Percentiles rank a stretch among this genome's conserved stretches.
These are phyloP conservation scores for Neurospora discreta DNA, from an alignment of 495 filamentous ascomycete genomes.

Conservation along the genomic window DNA sequence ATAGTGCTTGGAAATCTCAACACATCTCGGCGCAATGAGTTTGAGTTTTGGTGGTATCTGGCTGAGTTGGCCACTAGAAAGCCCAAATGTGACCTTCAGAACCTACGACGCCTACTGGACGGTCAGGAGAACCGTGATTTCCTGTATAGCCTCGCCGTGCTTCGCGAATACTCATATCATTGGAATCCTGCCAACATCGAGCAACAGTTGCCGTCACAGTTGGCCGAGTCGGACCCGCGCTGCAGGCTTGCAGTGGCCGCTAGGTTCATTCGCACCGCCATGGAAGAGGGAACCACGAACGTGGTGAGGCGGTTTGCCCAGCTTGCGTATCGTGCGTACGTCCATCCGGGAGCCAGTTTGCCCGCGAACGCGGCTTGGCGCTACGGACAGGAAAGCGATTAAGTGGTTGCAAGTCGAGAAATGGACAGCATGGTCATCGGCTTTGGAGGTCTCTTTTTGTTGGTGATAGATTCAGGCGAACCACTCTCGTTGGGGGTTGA, in stretches of 20 bases:
- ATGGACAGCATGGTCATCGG: not conserved
- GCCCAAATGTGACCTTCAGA: constrained; percentile 39
- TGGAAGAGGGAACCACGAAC: constrained; percentile 63
- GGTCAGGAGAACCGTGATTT: constrained; percentile 83
- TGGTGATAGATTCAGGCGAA: not conserved
- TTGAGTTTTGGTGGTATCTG: constrained; percentile 73
- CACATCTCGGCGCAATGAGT: constrained; percentile 47
- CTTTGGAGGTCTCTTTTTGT: not conserved
- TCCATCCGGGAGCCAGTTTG: constrained; percentile 28
- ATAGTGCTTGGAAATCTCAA: constrained; percentile 29
- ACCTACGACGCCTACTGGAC: constrained; percentile 56
- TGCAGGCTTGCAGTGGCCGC: constrained; percentile 70
- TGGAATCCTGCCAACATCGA: constrained; percentile 53
- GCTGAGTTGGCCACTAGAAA: constrained; percentile 48
- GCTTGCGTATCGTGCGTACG: constrained; percentile 46
- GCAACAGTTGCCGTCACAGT: constrained; percentile 45
- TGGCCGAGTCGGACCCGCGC: constrained; percentile 58
- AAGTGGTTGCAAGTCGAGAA: not conserved
- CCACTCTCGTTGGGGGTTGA: not conserved
- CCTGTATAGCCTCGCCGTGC: constrained; percentile 76
- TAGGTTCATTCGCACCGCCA: constrained; percentile 61
- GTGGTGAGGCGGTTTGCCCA: constrained; percentile 68
- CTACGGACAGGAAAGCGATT: not conserved
- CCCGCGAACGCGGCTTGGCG: constrained; percentile 6
- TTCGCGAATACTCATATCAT: constrained; percentile 58